Evolutionary conservation across 176 grass and related monocot genomes (phyloP).

Genomic region (Hordeum marinum): DNA sequence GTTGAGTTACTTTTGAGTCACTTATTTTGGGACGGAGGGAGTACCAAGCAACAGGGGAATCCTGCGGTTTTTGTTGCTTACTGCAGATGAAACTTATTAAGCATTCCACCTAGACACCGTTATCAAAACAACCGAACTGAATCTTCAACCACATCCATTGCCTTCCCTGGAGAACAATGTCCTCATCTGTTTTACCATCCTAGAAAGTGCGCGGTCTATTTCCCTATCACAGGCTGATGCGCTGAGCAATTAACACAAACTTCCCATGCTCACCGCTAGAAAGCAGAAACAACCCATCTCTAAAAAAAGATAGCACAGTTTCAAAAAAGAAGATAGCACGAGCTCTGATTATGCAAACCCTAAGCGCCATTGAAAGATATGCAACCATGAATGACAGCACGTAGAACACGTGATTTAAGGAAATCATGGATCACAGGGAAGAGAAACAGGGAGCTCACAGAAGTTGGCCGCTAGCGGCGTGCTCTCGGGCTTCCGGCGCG

Average conservation of each 20-base stretch:
- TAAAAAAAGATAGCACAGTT: background rate
- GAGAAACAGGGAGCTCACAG: slow-evolving; percentile 29
- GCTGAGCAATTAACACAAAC: background rate
- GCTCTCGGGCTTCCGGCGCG: slow-evolving; percentile 14
- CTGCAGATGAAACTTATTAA: background rate
- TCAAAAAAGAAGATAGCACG: background rate
- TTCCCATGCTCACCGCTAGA: background rate
- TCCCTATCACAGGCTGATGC: background rate
- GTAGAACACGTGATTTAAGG: background rate
- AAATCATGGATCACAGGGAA: background rate
- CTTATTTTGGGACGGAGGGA: no score
- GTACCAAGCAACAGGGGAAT: background rate
- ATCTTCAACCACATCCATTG: background rate
- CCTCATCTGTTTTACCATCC: background rate
- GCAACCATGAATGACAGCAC: background rate
- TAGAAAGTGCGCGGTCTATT: background rate
- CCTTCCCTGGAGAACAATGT: background rate
- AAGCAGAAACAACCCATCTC: background rate
- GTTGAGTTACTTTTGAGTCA: no score
- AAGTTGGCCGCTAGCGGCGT: background rate
- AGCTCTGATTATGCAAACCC: background rate
- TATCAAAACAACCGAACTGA: background rate
- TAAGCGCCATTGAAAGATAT: background rate
- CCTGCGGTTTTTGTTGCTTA: background rate
- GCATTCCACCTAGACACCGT: background rate